Conservation (phyloP, 495 filamentous ascomycete genomes). For the Oidiodendron maius region DNA sequence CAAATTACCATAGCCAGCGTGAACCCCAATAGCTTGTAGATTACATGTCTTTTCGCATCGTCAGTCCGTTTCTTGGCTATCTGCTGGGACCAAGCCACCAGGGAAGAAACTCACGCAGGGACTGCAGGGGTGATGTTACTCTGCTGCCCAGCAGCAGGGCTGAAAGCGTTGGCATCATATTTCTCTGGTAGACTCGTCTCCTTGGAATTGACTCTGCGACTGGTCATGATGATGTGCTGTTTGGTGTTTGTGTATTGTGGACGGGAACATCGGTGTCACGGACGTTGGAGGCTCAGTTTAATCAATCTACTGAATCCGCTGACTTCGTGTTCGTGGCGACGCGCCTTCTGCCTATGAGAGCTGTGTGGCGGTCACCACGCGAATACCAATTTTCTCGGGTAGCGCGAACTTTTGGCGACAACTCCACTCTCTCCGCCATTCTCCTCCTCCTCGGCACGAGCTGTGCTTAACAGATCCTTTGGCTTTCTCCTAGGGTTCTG, state of each 20-base stretch:
- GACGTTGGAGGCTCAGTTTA: no score
- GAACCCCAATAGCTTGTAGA: conserved; percentile 83
- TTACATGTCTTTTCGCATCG: conserved; percentile 64
- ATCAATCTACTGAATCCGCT: conserved; percentile 1
- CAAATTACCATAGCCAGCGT: conserved; percentile 83
- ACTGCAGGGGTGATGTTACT: conserved; percentile 60
- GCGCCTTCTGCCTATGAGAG: no score
- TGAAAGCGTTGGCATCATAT: conserved; percentile 33
- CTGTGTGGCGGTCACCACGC: no score
- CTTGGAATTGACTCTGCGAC: conserved; percentile 47
- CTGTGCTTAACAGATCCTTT: no score
- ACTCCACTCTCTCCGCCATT: not conserved
- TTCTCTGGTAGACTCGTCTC: conserved; percentile 49
- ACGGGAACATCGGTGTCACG: no score
- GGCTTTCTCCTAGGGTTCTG: no score
- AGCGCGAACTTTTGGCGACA: conserved; percentile 4
- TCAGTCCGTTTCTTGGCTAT: no score
- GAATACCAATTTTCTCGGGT: not conserved
- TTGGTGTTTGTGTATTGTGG: no score
- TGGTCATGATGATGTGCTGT: conserved; percentile 55
- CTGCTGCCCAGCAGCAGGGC: conserved; percentile 24
- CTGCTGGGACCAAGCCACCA: conserved; percentile 2
- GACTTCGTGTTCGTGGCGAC: conserved; percentile 8
- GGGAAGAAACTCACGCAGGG: conserved; percentile 52
- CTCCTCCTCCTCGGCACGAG: not conserved